These are phyloP conservation scores for Jamesozyma spencerorum DNA, from an alignment of 805 yeast species.

Conservation along the genomic window DNA sequence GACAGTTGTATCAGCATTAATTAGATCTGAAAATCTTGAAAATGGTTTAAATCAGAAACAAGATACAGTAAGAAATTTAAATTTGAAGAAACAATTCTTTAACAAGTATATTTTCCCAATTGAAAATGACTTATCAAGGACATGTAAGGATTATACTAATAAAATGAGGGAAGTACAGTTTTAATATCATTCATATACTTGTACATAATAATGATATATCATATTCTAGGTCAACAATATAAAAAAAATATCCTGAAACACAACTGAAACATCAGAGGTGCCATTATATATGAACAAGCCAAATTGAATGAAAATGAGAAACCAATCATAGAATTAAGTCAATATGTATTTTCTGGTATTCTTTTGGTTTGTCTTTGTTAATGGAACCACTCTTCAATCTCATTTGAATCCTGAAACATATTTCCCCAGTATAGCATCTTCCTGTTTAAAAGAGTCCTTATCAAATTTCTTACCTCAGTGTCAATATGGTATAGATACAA, in stretches of 20 bases:
- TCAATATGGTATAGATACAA: conserved; percentile 4
- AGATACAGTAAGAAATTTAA: neutral
- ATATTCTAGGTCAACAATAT: neutral
- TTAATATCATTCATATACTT: neutral
- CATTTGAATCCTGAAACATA: conserved; percentile 9
- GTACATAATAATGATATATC: neutral
- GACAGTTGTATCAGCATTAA: no score
- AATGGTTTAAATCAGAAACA: neutral
- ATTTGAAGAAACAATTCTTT: neutral
- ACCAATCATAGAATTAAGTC: no score
- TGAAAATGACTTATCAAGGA: neutral
- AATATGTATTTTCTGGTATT: no score
- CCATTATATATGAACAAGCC: conserved; percentile 1
- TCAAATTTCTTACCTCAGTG: conserved; percentile 35
- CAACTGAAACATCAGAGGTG: neutral
- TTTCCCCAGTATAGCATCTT: conserved; percentile 19
- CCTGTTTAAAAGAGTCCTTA: conserved; percentile 37
- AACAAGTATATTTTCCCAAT: neutral
- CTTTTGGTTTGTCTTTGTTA: no score
- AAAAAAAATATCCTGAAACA: neutral
- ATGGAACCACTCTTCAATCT: neutral
- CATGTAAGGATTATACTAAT: neutral
- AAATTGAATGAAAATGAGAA: no score
- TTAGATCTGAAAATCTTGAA: no score
- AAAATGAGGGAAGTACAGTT: neutral